phyloP scores from a whole-genome alignment of 441 rosid species.

The Croton setiger region DNA sequence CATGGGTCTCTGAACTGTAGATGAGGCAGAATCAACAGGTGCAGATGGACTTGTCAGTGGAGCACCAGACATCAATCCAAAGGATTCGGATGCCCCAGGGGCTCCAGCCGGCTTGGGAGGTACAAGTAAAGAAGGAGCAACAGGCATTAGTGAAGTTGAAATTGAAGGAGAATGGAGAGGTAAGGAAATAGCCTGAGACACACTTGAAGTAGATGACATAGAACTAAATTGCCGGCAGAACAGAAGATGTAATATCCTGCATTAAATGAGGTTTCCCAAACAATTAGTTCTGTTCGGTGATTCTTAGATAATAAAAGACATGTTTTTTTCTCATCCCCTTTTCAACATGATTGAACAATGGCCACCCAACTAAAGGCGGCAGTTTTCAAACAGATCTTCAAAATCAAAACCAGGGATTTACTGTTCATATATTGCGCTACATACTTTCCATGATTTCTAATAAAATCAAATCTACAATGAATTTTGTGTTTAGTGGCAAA shows the following conservation, averaged over 20 bases:
- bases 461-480: too few relatives aligned
- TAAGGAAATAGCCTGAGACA: slow-evolving; percentile 12
- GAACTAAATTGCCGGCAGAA: slow-evolving; percentile 36
- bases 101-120: slow-evolving; percentile 37
- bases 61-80: slow-evolving; percentile 38
- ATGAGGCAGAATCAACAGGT: slow-evolving; percentile 42
- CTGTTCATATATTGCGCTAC: too few relatives aligned
- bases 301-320: not conserved
- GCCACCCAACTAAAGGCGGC: not conserved
- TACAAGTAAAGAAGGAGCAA: slow-evolving; percentile 36
- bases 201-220: slow-evolving; percentile 30
- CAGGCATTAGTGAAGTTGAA: slow-evolving; percentile 34
- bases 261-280: slow-evolving; percentile 18
- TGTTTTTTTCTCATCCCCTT: not conserved
- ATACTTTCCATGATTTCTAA: too few relatives aligned
- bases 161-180: too few relatives aligned
- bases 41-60: slow-evolving; percentile 36
- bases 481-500: too few relatives aligned
- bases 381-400: not conserved
- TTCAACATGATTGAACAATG: not conserved
- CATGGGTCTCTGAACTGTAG: slow-evolving; percentile 41
- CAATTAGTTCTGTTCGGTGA: slow-evolving; percentile 11
- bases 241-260: slow-evolving; percentile 31
- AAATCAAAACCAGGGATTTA: not conserved
- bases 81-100: slow-evolving; percentile 39